A percentile compares a stretch with the other conserved stretches of the same genome.
Evolutionary conservation across 495 filamentous ascomycete genomes (phyloP).

Genomic region (Penicillium argentinense): DNA sequence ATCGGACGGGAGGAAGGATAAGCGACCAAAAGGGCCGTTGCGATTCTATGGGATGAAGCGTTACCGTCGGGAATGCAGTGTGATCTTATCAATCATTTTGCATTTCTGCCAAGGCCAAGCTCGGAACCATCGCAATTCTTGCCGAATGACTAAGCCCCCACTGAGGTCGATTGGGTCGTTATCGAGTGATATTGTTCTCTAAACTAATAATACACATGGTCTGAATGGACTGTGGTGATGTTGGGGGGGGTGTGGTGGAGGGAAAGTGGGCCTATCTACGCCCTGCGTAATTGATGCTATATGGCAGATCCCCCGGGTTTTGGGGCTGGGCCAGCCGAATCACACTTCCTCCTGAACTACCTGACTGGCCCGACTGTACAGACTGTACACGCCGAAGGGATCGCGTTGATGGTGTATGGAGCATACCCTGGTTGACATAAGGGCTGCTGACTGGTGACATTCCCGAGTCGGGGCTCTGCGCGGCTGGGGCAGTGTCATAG

Average conservation of each 20-base stretch:
- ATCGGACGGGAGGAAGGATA: background rate
- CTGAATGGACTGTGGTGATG: conserved; percentile 2
- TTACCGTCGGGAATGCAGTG: background rate
- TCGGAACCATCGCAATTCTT: conserved; percentile 10
- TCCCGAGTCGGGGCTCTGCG: conserved; percentile 19
- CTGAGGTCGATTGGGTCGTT: conserved; percentile 12
- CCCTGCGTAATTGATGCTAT: conserved; percentile 35
- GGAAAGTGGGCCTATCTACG: conserved; percentile 11
- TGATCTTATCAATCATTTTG: conserved; percentile 38
- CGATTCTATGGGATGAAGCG: conserved; percentile 1
- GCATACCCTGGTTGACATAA: background rate
- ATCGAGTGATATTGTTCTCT: background rate
- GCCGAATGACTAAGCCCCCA: conserved; percentile 28
- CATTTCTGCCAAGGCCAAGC: conserved; percentile 29
- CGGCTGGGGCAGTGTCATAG: conserved; percentile 30
- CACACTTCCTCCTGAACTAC: conserved; percentile 44
- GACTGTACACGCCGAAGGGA: conserved; percentile 39
- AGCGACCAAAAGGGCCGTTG: background rate
- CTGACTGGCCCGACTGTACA: conserved; percentile 36
- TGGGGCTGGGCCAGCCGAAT: conserved; percentile 44
- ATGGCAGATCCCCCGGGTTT: conserved; percentile 43
- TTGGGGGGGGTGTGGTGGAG: background rate
- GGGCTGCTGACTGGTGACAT: conserved; percentile 12
- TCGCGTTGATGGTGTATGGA: conserved; percentile 35
- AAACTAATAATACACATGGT: conserved; percentile 23